Base-by-base conservation (phyloP, 495 filamentous ascomycete genomes). In the Bombardia bombarda region DNA sequence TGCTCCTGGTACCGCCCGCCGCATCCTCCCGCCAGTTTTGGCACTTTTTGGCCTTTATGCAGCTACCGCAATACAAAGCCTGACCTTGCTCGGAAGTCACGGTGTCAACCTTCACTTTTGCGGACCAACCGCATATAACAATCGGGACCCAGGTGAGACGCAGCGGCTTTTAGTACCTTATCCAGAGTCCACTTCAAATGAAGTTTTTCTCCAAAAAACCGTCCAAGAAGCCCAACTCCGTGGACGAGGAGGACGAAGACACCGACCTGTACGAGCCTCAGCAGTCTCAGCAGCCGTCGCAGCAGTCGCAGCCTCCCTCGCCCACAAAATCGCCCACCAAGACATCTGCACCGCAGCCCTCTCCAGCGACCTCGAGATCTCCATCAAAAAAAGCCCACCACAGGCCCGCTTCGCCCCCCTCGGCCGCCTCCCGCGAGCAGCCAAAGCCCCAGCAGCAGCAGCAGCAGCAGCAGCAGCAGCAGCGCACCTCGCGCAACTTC, bases 141-240 rank as follows among this genome's bases (percentile, higher is more conserved):
- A 56, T 57, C 42, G 30, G 53, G 34, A 47, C 45, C 39, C 48
- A 34, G 31, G 36, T 12, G 44, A 32, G 32, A 50, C 46, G 26
- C 19, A n/a, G n/a, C n/a, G 30, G 38, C 50, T 47, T 55, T 45
- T 36, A 8, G 10, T 30, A n/a, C n/a, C n/a, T n/a, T n/a, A 12
- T 42, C 31, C 47, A 37, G 37, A 55, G 40, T 48, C 44, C 44
- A 50, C 48, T 50, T 52, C 58, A 73, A 30, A 75, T 77, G 73
- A 75, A 74, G 65, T 72, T 71, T 63, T 74, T 75, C 58, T 32
- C 17, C 34, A 68, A 70, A 58, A 75, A 73, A 57, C 62, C 67
- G 50, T 64, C 68, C 47, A 77, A 71, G 56, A 74, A 72, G 49
- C 53, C 64, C 48, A 58, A 62, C 45, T 49, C 65, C 44, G 60